Evolutionary conservation across 148 eudicot species (phyloP).

Genomic region (Arbutus unedo): DNA sequence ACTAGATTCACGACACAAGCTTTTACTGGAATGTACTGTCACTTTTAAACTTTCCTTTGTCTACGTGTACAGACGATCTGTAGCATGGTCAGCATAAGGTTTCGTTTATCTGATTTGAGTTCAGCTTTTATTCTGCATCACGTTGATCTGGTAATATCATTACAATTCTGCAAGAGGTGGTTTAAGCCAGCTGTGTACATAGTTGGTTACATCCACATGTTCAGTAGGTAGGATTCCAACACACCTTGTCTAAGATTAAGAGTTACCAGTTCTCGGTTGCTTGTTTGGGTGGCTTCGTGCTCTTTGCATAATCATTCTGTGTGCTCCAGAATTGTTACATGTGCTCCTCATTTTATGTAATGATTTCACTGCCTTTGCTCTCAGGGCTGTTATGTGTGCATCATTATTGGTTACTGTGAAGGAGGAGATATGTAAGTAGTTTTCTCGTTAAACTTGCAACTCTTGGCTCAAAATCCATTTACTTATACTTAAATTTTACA

Average conservation of each 20-base stretch:
- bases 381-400: slow-evolving; percentile 99
- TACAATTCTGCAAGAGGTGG: background rate
- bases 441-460: background rate
- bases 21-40: too few relatives aligned
- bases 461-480: slow-evolving; percentile 7
- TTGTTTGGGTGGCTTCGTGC: background rate
- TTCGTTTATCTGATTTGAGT: background rate
- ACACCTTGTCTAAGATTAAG: background rate
- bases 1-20: too few relatives aligned
- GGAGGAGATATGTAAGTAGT: slow-evolving; percentile 97
- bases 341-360: background rate
- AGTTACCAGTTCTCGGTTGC: background rate
- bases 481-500: background rate
- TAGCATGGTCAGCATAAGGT: background rate
- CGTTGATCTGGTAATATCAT: background rate
- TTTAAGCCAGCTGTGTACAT: background rate
- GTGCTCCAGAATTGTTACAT: background rate
- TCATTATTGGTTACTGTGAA: slow-evolving; percentile 91
- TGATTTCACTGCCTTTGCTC: slow-evolving; percentile 22
- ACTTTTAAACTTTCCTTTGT: too few relatives aligned
- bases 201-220: background rate
- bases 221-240: background rate
- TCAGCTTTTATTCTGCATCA: background rate
- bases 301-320: background rate
- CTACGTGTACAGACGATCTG: too few relatives aligned